Evolutionary conservation across 1,139 yeast genomes (phyloP).

Genomic region (Kazachstania sp.): DNA sequence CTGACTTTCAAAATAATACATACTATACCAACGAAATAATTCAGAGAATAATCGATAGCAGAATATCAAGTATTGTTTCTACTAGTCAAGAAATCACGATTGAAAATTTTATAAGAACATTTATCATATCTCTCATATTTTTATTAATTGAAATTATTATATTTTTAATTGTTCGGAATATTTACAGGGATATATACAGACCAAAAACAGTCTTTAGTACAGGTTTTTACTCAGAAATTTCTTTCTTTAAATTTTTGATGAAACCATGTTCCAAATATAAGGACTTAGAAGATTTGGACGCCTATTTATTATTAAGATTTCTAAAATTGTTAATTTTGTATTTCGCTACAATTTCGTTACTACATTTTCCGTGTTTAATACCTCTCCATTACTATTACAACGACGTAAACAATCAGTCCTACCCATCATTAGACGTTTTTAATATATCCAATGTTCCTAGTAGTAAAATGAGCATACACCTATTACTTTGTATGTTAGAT

Average conservation of each 20-base stretch:
- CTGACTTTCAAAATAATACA: not conserved
- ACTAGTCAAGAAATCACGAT: not conserved
- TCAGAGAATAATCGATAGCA: not conserved
- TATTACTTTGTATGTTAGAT: conserved; percentile 44
- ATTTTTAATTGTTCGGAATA: not conserved
- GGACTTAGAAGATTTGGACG: conserved; percentile 47
- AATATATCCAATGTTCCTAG: conserved; percentile 56
- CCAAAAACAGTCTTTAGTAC: not conserved
- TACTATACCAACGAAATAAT: not conserved
- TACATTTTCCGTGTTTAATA: conserved; percentile 46
- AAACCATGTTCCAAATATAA: not conserved
- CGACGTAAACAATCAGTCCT: conserved; percentile 9
- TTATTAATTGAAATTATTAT: not conserved
- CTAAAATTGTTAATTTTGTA: conserved; percentile 41
- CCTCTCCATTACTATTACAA: conserved; percentile 50
- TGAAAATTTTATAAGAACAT: not conserved
- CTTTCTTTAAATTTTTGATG: not conserved
- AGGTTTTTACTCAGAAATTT: not conserved
- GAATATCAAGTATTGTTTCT: not conserved
- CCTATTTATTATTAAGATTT: conserved; percentile 53
- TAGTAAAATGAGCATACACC: conserved; percentile 43
- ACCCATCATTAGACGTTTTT: conserved; percentile 38
- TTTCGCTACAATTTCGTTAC: conserved; percentile 41
- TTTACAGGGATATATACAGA: conserved; percentile 1
- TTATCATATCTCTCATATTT: not conserved